Conservation (phyloP, 2,329 filamentous ascomycete species). For the Pseudocercospora vitis region DNA sequence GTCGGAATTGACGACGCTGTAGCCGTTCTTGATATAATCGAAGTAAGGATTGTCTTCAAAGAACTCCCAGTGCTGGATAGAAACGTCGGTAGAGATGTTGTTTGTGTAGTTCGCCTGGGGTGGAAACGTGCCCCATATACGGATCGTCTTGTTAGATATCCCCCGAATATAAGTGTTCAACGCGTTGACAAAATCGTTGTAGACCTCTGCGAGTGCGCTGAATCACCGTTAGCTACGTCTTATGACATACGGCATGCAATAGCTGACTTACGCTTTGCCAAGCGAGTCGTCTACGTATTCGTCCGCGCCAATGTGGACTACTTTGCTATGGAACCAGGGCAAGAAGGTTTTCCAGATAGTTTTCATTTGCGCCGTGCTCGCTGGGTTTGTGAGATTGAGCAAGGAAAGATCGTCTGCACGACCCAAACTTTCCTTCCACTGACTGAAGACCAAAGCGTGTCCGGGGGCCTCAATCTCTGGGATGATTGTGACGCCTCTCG, state of each 20-base stretch:
- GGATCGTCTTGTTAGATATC: conserved; percentile 46
- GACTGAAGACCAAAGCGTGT: conserved; percentile 57
- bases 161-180: conserved; percentile 51
- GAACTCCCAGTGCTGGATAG: conserved; percentile 58
- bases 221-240: neutral
- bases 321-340: conserved; percentile 58
- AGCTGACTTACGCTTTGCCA: conserved; percentile 10
- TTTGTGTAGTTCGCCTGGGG: conserved; percentile 39
- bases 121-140: conserved; percentile 60
- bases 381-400: conserved; percentile 57
- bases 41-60: conserved; percentile 54
- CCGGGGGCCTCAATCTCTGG: conserved; percentile 63
- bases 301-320: conserved; percentile 58
- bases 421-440: conserved; percentile 60
- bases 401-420: conserved; percentile 50
- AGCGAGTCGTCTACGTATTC: conserved; percentile 45
- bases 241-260: too few species aligned
- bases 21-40: conserved; percentile 48
- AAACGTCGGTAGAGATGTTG: conserved; percentile 49
- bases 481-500: conserved; percentile 58
- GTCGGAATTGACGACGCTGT: conserved; percentile 56
- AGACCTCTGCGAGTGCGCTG: conserved; percentile 47
- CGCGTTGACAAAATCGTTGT: conserved; percentile 55
- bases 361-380: conserved; percentile 55
- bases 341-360: conserved; percentile 56